Evolutionary conservation across 768 basidiomycete genomes (phyloP).

Genomic region (Termitomyces sp.): DNA sequence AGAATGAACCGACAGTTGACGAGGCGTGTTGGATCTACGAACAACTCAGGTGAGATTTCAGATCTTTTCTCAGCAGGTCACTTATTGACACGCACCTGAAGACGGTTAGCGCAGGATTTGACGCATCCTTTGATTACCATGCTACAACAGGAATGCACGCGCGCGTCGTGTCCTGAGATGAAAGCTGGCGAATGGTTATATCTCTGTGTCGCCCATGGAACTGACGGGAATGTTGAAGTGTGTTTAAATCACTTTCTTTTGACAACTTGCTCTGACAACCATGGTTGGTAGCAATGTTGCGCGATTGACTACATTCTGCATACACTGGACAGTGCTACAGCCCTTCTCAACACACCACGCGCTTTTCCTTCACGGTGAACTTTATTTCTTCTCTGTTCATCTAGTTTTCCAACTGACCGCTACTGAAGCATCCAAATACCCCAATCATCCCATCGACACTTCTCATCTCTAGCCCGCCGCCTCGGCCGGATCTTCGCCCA

Average conservation of each 20-base stretch:
- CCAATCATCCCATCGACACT: slow-evolving; percentile 78
- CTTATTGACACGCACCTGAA: slow-evolving; percentile 23
- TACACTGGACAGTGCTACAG: slow-evolving; percentile 91
- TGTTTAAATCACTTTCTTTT: slow-evolving; percentile 15
- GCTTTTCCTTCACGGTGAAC: slow-evolving; percentile 88
- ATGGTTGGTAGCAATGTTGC: slow-evolving; percentile 74
- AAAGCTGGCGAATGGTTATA: slow-evolving; percentile 99
- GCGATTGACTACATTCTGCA: slow-evolving; percentile 96
- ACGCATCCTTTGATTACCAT: slow-evolving; percentile 82
- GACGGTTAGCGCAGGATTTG: slow-evolving; percentile 85
- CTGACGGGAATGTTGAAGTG: slow-evolving; percentile 85
- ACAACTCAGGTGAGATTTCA: slow-evolving; percentile 39
- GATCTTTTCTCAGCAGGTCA: neutral
- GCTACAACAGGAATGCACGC: slow-evolving; percentile 84
- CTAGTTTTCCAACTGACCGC: neutral
- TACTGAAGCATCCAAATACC: slow-evolving; percentile 73
- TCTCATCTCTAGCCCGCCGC: slow-evolving; percentile 84
- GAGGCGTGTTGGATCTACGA: slow-evolving; percentile 83
- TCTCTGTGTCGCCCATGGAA: slow-evolving; percentile 92
- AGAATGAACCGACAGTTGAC: slow-evolving; percentile 63
- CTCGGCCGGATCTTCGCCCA: slow-evolving; percentile 95
- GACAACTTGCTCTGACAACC: neutral
- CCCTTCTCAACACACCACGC: slow-evolving; percentile 84
- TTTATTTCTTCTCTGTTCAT: neutral
- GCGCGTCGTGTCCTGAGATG: slow-evolving; percentile 91